Evolutionary conservation across 83 land plant species (phyloP), one percentile per base, ranked within the genome.

Genomic region (Isoetes engelmannii): DNA sequence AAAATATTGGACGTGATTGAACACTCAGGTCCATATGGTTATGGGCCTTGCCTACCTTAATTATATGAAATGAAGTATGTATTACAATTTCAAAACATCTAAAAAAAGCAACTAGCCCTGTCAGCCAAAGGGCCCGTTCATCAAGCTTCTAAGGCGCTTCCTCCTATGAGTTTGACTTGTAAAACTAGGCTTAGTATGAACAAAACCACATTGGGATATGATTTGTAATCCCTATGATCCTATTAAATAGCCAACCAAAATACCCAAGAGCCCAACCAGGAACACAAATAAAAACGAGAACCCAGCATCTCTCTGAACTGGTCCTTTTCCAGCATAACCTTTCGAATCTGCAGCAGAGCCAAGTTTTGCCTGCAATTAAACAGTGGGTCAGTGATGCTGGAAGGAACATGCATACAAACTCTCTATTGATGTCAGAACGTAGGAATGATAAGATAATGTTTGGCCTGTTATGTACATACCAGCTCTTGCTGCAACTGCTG

Each of bases 401-500:
- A 20, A 28, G 47, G 57, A 37, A 13, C 28, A 10, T 6, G 18
- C 6, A 4, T n/a, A 69, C 15, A 61, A 10, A 12, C n/a, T 41
- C 7, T 18, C 3, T 19, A 5, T n/a, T 44, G 21, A 42, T 21
- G 42, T 20, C 9, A 43, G 44, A 43, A 61, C 3, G 28, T 28
- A 28, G 37, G 37, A 28, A 28, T 28, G 37, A 28, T 28, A 28
- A 28, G 2, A 28, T 28, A 0, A 28, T 28, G 37, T 28, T 28
- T 28, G 37, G 37, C 37, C 37, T 28, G 37, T 28, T 28, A 28
- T 28, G 37, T 53, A 60, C 65, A 65, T 37, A 83, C 85, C 7
- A 80, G 60, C 50, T 83, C 83, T 49, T 77, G 64, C 73, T 80
- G 61, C 47, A 83, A 75, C 45, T 12, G 44, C 37, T 76, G 63